A percentile compares a stretch with the other conserved stretches of the same genome.
Evolutionary conservation across 352 stramenopile species (phyloP).

Genomic region (Blastocystis sp.): DNA sequence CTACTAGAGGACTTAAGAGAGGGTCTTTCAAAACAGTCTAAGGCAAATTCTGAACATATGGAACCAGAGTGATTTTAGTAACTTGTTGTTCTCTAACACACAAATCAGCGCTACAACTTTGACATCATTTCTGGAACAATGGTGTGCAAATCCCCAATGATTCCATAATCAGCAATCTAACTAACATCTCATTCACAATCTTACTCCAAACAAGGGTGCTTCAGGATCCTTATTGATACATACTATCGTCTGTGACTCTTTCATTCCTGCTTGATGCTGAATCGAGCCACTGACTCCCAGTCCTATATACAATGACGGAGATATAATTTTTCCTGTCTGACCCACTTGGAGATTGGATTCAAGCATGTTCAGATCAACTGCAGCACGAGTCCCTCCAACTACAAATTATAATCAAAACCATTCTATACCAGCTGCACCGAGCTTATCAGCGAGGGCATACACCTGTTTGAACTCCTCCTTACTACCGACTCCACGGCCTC

Average conservation of each 20-base stretch:
- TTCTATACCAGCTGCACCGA: conserved; percentile 81
- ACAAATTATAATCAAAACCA: not conserved
- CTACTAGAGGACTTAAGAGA: conserved; percentile 5
- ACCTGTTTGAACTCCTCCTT: conserved; percentile 96
- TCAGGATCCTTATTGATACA: conserved; percentile 99
- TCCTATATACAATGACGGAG: conserved; percentile 92
- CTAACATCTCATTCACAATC: not conserved
- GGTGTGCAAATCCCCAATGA: conserved; percentile 95
- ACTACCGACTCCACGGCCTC: conserved; percentile 91
- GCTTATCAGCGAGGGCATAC: conserved; percentile 93
- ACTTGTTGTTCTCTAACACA: not conserved
- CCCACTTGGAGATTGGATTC: conserved; percentile 82
- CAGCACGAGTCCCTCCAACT: conserved; percentile 91
- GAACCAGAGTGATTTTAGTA: conserved; percentile 51
- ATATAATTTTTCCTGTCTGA: conserved; percentile 97
- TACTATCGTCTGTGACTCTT: conserved; percentile 98
- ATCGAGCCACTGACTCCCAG: conserved; percentile 96
- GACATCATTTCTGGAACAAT: conserved; percentile 92
- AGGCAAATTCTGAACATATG: not conserved
- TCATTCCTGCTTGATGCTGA: conserved; percentile 99
- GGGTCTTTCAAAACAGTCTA: not conserved
- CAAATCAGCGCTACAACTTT: conserved; percentile 81
- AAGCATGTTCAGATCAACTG: conserved; percentile 80
- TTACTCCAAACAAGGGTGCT: conserved; percentile 95
- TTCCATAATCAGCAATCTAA: conserved; percentile 87